A percentile compares a stretch with the other conserved stretches of the same genome.
Evolutionary conservation across 768 basidiomycete species (phyloP).

Genomic region (Austroboletus eburneus): DNA sequence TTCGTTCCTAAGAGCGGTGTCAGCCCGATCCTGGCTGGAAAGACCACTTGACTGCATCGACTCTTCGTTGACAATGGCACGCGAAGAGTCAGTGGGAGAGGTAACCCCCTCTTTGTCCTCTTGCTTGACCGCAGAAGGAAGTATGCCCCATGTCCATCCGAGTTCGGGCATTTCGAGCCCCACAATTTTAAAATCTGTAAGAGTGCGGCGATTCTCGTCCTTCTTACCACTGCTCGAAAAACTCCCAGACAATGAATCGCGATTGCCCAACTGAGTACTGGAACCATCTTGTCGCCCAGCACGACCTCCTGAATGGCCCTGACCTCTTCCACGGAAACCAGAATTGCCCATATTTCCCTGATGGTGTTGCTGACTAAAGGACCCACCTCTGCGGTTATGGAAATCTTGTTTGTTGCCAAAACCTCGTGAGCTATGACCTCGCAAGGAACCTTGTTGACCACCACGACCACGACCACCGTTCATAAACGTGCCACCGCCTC

Average conservation of each 20-base stretch:
- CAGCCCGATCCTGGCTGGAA: slow-evolving; percentile 16
- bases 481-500: slow-evolving; percentile 34
- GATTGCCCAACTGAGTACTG: slow-evolving; percentile 36
- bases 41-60: slow-evolving; percentile 20
- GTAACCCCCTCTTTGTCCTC: slow-evolving; percentile 36
- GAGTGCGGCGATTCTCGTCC: slow-evolving; percentile 84
- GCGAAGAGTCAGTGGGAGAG: slow-evolving; percentile 30
- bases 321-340: slow-evolving; percentile 59
- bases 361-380: slow-evolving; percentile 46
- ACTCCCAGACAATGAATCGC: slow-evolving; percentile 47
- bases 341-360: slow-evolving; percentile 36
- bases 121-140: slow-evolving; percentile 38
- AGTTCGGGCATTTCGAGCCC: slow-evolving; percentile 82
- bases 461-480: slow-evolving; percentile 40
- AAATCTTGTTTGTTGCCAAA: slow-evolving; percentile 61
- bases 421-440: slow-evolving; percentile 63
- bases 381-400: slow-evolving; percentile 61
- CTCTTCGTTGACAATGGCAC: slow-evolving; percentile 32
- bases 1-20: slow-evolving; percentile 19
- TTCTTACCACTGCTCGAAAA: slow-evolving; percentile 63
- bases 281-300: slow-evolving; percentile 37
- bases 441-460: slow-evolving; percentile 45
- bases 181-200: slow-evolving; percentile 97
- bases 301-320: slow-evolving; percentile 44
- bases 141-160: slow-evolving; percentile 81